Evolutionary conservation across 192 early-diverging fungal genomes (phyloP).

Genomic region (Backusella mclennaniae): DNA sequence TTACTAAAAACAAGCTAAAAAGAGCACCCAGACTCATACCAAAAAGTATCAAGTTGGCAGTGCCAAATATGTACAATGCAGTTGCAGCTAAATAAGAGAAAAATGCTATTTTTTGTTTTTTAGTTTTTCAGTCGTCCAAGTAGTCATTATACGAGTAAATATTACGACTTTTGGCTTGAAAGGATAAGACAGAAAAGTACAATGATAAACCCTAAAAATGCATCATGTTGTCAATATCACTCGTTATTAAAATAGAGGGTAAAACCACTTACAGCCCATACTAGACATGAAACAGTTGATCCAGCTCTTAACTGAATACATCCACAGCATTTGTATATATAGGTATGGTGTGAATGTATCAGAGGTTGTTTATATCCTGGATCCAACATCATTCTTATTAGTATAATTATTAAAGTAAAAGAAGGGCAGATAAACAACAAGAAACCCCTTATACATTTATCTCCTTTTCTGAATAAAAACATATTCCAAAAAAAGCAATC

Average conservation of each 20-base stretch:
- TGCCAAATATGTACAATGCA: slow-evolving; percentile 3
- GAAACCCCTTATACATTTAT: background rate
- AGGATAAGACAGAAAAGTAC: slow-evolving; percentile 34
- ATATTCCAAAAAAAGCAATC: background rate
- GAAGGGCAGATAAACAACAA: background rate
- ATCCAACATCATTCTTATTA: background rate
- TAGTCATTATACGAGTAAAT: background rate
- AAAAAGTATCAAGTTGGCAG: slow-evolving; percentile 9
- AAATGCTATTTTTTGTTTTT: slow-evolving; percentile 6
- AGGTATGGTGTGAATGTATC: background rate
- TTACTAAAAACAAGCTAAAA: background rate
- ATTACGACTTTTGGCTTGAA: slow-evolving; percentile 32
- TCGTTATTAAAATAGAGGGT: background rate
- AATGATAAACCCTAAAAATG: slow-evolving; percentile 26
- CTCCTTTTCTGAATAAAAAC: background rate
- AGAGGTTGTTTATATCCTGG: background rate
- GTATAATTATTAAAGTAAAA: background rate
- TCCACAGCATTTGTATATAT: slow-evolving; percentile 12
- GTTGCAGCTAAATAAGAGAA: slow-evolving; percentile 7
- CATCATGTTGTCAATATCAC: background rate
- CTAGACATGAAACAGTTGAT: background rate
- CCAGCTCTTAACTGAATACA: slow-evolving; percentile 20
- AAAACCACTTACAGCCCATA: slow-evolving; percentile 18
- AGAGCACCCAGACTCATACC: slow-evolving; percentile 2
- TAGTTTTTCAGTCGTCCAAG: background rate